Evolutionary conservation across 2,329 filamentous ascomycete genomes (phyloP), one percentile per base, ranked within the genome.

Genomic region (Neopestalotiopsis clavispora): DNA sequence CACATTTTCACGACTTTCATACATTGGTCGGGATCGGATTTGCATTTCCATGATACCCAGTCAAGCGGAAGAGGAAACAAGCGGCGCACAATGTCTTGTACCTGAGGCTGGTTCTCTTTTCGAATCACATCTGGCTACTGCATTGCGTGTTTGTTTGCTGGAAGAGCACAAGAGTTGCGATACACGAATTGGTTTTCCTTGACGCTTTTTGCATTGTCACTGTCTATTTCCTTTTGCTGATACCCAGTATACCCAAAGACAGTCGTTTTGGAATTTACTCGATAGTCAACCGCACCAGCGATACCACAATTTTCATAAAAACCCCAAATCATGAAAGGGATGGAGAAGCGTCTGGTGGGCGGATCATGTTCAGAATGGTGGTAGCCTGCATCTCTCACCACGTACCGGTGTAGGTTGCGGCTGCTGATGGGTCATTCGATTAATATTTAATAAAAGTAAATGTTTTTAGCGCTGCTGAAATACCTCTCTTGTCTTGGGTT

Each of bases 41-140:
- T 79, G 78, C 77, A 78, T 79, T 79, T 78, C 67, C 76, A 78
- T 78, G 77, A 78, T 78, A 78, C 77, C 78, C 78, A 65, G 56
- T 67, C 56, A 67, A 45, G 52, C 38, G 65, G 52, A 60, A n/a
- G 65, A 59, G 56, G 40, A 67, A 42, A 42, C 23, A 38, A 49
- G 45, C 64, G 30, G 49, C 28, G 30, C 64, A 59, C 30, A 59
- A 40, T 30, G 17, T 49, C 38, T 52, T 38, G 38, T 69, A 68
- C 69, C 67, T 69, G 69, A 70, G 60, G 49, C 52, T 12, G 32
- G 23, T 28, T 58, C 58, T 30, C 30, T 30, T 28, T 57, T 6
- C 30, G 45, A 45, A 40, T 42, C 49, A 32, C 7, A 20, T 23
- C 49, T 38, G 64, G 64, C 45, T 66, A 45, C 57, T 59, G 30